Conservation (phyloP, 2,329 filamentous ascomycete genomes). For the Sporothrix inflata region DNA sequence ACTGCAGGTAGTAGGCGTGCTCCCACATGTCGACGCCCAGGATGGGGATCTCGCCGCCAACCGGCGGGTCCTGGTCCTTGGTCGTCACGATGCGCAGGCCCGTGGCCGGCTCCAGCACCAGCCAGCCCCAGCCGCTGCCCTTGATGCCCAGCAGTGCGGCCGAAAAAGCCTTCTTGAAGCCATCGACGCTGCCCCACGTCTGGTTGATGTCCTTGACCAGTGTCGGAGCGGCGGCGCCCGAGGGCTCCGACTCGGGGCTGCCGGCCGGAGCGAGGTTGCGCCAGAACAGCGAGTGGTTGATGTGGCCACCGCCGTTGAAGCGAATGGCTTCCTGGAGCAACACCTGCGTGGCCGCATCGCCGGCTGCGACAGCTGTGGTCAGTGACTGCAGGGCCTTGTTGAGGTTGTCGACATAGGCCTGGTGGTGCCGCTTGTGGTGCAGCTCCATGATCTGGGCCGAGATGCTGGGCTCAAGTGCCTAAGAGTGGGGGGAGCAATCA, state of each 20-base stretch:
- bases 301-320: slow-evolving; percentile 69
- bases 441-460: slow-evolving; percentile 95
- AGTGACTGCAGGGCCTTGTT: slow-evolving; percentile 78
- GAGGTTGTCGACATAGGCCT: slow-evolving; percentile 88
- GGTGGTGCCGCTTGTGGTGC: slow-evolving; percentile 92
- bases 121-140: slow-evolving; percentile 88
- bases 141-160: slow-evolving; percentile 71
- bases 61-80: slow-evolving; percentile 83
- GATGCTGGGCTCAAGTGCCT: slow-evolving; percentile 66
- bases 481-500: neutral
- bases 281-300: slow-evolving; percentile 72
- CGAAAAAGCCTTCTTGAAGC: slow-evolving; percentile 68
- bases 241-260: slow-evolving; percentile 58
- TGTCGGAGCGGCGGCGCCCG: slow-evolving; percentile 37
- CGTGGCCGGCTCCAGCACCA: slow-evolving; percentile 66
- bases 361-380: slow-evolving; percentile 56
- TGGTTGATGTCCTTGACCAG: slow-evolving; percentile 64
- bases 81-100: slow-evolving; percentile 74
- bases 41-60: slow-evolving; percentile 66
- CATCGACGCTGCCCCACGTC: slow-evolving; percentile 69
- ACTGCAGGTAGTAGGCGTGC: slow-evolving; percentile 83
- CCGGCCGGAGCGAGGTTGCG: slow-evolving; percentile 68
- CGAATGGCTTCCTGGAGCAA: slow-evolving; percentile 65
- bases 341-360: slow-evolving; percentile 63
- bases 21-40: slow-evolving; percentile 91